Base-by-base conservation (phyloP, 2,329 filamentous ascomycete species). In the Lachnellula willkommii region DNA sequence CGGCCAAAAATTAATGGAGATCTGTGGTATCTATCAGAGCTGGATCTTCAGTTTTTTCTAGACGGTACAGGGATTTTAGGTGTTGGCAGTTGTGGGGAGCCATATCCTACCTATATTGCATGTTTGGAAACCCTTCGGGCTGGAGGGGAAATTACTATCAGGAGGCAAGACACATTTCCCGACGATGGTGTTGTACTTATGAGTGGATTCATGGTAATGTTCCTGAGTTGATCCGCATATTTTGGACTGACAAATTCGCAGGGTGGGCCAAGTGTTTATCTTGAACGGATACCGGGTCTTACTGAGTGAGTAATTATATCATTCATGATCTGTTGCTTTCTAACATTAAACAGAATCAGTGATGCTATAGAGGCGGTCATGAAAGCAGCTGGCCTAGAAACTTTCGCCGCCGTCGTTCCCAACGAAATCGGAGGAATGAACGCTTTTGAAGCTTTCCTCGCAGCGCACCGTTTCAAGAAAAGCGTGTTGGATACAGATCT, bases 401-500 rank as follows among this genome's bases (percentile, higher is more conserved):
- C 59, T 9, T 68, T 68, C 47, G 65, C 82, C 20, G 79, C 81
- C 39, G 79, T 86, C 58, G 81, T 87, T 58, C 77, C 81, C 1
- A 68, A 86, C 11, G 84, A 88, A 63, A 84, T 88, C 53, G 85
- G 85, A n/a, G 84, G 85, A 6, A 78, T 77, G 4, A 88, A 88
- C 60, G 83, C 66, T 1, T 67, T 69, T 35, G 66, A 69, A 54
- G 62, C 65, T 14, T 50, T 69, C 9, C 58, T 68, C 8, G 62
- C 62, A 14, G 66, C 60, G 3, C 58, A 65, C 26, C 62, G 64
- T 22, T 64, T 67, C 20, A 54, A 59, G 6, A 68, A 65, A 59
- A 61, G 59, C 17, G 55, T 58, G 2, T 53, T 68, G 2, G 66
- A 68, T 40, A 67, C 63, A 2, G 66, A 68, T 57, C 60, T 65